A percentile compares a stretch with the other conserved stretches of the same genome.
Conservation (phyloP, 2,329 filamentous ascomycete species). For the Spiromastix sp. region DNA sequence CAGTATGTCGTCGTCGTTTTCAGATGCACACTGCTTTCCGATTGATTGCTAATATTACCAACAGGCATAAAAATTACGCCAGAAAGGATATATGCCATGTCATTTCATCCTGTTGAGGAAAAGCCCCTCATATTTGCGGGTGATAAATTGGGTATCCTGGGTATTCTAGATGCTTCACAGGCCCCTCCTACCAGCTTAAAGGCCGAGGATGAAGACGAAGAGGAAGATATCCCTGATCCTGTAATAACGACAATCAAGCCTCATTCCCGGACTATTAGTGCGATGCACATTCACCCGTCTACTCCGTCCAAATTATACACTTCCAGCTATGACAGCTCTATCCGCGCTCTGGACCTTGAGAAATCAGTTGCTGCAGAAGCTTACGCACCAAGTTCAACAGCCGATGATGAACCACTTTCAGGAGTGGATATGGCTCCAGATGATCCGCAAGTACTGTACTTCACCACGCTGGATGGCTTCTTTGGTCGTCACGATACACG, state of each 20-base stretch:
- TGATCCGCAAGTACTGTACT: slow-evolving; percentile 66
- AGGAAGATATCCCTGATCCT: slow-evolving; percentile 56
- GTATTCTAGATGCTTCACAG: slow-evolving; percentile 82
- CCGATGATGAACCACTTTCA: slow-evolving; percentile 69
- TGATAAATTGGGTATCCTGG: slow-evolving; percentile 84
- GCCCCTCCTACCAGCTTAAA: slow-evolving; percentile 41
- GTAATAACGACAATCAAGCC: slow-evolving; percentile 84
- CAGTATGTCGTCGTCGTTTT: slow-evolving; percentile 51
- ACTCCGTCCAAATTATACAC: slow-evolving; percentile 71
- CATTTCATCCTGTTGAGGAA: slow-evolving; percentile 75
- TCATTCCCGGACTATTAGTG: slow-evolving; percentile 78
- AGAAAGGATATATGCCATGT: slow-evolving; percentile 74
- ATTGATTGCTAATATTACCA: slow-evolving; percentile 5
- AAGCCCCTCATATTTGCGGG: slow-evolving; percentile 88
- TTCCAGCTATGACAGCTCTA: slow-evolving; percentile 84
- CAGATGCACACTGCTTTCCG: background rate
- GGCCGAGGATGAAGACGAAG: slow-evolving; percentile 53
- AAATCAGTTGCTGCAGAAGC: slow-evolving; percentile 71
- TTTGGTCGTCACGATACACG: slow-evolving; percentile 77
- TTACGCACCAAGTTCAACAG: slow-evolving; percentile 61
- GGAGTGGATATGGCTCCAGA: slow-evolving; percentile 67
- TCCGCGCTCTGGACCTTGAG: slow-evolving; percentile 73
- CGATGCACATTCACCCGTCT: slow-evolving; percentile 65
- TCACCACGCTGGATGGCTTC: slow-evolving; percentile 72
- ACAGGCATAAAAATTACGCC: slow-evolving; percentile 83